Evolutionary conservation across 2,329 filamentous ascomycete species (phyloP), one percentile per base, ranked within the genome.

Genomic region (Fusarium sp.): DNA sequence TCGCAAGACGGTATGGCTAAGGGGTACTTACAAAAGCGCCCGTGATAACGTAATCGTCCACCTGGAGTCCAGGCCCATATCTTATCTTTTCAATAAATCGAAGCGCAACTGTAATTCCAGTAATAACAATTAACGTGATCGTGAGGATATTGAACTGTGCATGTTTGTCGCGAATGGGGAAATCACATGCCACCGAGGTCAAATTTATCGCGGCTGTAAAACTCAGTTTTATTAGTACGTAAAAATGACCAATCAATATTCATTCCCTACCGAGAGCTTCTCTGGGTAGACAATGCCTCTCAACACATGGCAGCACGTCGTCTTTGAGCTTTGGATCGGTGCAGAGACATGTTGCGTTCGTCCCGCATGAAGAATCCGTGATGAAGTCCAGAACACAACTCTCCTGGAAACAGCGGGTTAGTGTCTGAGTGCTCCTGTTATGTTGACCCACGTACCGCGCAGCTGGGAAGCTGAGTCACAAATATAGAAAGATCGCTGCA

Each of bases 171-270:
- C 64, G 53, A 5, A 51, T n/a, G 32, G 64, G 64, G 17, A 41
- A 60, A 1, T 67, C 51, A 45, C 62, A 67, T n/a, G 63, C 63
- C 11, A 51, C 39, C 4, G 64, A 44, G 8, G 64, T 67, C 2
- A 45, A 9, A 13, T 67, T 67, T n/a, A 48, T 58, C 5, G 55
- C 20, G 14, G 24, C 55, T 58, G 24, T n/a, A 48, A n/a, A 36
- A 38, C 41, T 28, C 18, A 17, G 11, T 36, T 36, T 36, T 36
- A 32, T 58, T 47, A 58, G 54, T n/a, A 35, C 22, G 54, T 32
- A 45, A 35, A 57, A 57, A 35, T 32, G 17, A 24, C n/a, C 22
- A 28, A 57, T 57, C 28, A 26, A 22, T 22, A 5, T 32, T 17
- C 13, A 17, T 9, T 22, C 5, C 9, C 8, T 45, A 62, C 59